Evolutionary conservation across 768 basidiomycete genomes (phyloP).

Genomic region (Psilocybe azurescens): DNA sequence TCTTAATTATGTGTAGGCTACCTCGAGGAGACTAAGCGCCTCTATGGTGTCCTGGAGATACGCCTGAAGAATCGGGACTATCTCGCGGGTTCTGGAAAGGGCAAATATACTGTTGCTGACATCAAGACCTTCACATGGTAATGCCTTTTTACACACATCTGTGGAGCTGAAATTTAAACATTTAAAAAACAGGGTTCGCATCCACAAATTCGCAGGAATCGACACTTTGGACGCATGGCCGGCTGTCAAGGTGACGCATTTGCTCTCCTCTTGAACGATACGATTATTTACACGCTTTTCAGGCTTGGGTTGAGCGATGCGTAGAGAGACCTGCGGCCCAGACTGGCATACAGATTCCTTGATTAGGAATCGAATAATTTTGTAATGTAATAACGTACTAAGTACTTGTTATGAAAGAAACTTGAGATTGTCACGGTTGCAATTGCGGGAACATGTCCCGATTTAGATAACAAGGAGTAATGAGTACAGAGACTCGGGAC

Average conservation of each 20-base stretch:
- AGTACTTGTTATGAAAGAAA: no score
- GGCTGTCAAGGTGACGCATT: conserved; percentile 50
- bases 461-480: conserved; percentile 10
- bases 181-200: conserved; percentile 52
- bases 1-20: conserved; percentile 53
- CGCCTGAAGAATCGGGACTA: conserved; percentile 77
- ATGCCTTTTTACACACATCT: conserved; percentile 6
- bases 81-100: conserved; percentile 76
- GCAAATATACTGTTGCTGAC: conserved; percentile 75
- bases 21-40: conserved; percentile 78
- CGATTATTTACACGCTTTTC: neutral
- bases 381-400: no score
- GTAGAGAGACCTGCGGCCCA: conserved; percentile 18
- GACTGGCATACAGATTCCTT: conserved; percentile 22
- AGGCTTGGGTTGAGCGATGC: conserved; percentile 28
- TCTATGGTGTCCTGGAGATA: conserved; percentile 84
- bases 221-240: conserved; percentile 69
- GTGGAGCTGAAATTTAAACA: neutral
- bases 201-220: conserved; percentile 52
- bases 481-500: neutral
- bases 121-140: conserved; percentile 73
- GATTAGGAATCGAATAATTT: neutral
- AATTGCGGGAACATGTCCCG: neutral
- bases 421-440: neutral
- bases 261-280: neutral